Percentiles rank a stretch among this genome's conserved stretches.
phyloP scores from a whole-genome alignment of 306 rosid genomes.

The Comarum palustre region DNA sequence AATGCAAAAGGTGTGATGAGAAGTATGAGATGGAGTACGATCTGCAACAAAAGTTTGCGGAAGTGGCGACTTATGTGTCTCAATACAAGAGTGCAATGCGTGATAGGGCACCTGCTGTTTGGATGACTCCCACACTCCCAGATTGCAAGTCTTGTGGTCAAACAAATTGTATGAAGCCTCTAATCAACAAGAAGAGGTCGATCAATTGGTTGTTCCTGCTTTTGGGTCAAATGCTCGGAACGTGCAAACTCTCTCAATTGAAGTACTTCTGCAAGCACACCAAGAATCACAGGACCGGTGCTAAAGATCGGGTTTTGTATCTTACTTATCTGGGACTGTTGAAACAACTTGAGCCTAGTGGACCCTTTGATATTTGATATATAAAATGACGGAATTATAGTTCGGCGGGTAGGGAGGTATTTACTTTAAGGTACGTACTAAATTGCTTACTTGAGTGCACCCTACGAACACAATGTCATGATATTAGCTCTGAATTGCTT shows the following conservation, averaged over 20 bases:
- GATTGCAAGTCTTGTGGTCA: constrained; percentile 17
- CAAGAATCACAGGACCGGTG: constrained; percentile 30
- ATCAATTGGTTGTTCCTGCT: constrained; percentile 34
- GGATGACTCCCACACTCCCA: constrained; percentile 17
- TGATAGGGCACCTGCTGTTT: constrained; percentile 19
- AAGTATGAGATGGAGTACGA: constrained; percentile 3
- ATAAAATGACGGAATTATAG: neutral
- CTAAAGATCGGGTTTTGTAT: constrained; percentile 27
- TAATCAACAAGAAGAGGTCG: neutral
- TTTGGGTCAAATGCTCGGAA: constrained; percentile 26
- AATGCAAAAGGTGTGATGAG: constrained; percentile 16
- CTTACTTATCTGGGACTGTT: constrained; percentile 22
- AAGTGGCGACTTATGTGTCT: neutral
- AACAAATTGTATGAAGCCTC: constrained; percentile 19
- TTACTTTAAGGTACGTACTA: neutral
- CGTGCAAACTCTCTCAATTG: neutral
- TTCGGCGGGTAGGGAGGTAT: neutral
- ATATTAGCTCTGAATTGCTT: too few relatives aligned
- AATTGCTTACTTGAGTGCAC: neutral
- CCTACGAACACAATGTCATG: too few relatives aligned
- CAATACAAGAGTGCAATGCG: constrained; percentile 11
- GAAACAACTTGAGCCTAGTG: constrained; percentile 19
- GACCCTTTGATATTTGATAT: neutral
- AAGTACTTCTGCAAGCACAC: constrained; percentile 25
- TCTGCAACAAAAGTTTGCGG: neutral